Evolutionary conservation across 1,284 basidiomycete species (phyloP).

Genomic region (Cerioporus squamosus): DNA sequence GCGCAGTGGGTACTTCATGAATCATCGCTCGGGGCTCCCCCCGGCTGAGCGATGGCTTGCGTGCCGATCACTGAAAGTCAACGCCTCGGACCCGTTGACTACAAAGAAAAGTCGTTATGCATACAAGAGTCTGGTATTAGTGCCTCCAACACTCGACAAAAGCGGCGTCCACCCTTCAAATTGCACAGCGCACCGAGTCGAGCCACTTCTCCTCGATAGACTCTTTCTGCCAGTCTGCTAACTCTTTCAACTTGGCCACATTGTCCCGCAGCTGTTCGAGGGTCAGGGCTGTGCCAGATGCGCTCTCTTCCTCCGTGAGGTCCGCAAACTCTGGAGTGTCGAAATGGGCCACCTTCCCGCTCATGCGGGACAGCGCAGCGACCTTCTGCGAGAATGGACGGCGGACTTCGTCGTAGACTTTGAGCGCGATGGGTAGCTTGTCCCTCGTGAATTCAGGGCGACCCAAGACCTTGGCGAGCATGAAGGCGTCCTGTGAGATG

Average conservation of each 20-base stretch:
- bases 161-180: not conserved
- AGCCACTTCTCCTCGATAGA: not conserved
- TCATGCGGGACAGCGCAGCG: conserved; percentile 5
- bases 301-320: conserved; percentile 6
- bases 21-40: too few relatives aligned
- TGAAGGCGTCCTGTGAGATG: conserved; percentile 6
- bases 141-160: too few relatives aligned
- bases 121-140: too few relatives aligned
- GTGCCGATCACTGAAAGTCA: too few relatives aligned
- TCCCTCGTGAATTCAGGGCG: not conserved
- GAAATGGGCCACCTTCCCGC: not conserved
- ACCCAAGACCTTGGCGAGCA: conserved; percentile 13
- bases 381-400: conserved; percentile 17
- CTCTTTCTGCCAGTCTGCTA: not conserved
- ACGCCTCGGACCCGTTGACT: too few relatives aligned
- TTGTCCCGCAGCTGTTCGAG: not conserved
- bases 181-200: not conserved
- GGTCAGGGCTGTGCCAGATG: not conserved
- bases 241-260: not conserved
- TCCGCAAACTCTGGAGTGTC: not conserved
- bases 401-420: conserved; percentile 14
- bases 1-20: too few relatives aligned
- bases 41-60: too few relatives aligned
- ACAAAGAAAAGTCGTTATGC: too few relatives aligned
- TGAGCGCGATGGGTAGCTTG: not conserved